Evolutionary conservation across 2,329 filamentous ascomycete genomes (phyloP), one percentile per base, ranked within the genome.

Genomic region (Penicillium verrucosum): DNA sequence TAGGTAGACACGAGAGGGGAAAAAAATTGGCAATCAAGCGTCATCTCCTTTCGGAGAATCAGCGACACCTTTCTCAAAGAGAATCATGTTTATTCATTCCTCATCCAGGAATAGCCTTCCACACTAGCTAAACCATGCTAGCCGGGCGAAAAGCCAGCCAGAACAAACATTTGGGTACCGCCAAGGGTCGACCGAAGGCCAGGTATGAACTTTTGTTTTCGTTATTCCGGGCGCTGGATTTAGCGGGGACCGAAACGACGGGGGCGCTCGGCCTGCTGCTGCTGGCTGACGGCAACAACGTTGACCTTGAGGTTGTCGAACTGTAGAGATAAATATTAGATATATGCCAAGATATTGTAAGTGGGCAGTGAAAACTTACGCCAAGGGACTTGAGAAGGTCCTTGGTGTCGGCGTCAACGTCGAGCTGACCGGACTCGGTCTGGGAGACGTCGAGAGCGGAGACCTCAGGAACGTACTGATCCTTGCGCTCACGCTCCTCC

Each of bases 401-500:
- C 89, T 97, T 97, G 79, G 94, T 99, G 84, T 99, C 94, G 79
- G 85, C 81, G 78, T 99, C 94, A 75, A 96, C 89, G 73, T 97
- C 93, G 73, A 99, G 86, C 80, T 92, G 88, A 75, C 94, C 94
- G 76, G 82, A 89, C 84, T 97, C 94, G 78, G 85, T 86, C 85
- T 96, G 91, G 76, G 89, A 87, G 84, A 97, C 96, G 86, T 99
- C 94, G 78, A 99, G 89, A 76, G 94, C 94, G 61, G 95, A 99
- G 72, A 99, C 85, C 83, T 99, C 94, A 76, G 94, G 94, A 68
- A 99, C 94, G 85, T 97, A 99, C 85, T 99, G 94, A 85, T 99
- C 94, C 90, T 99, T 99, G 80, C 94, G 89, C 85, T 99, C 94
- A 86, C 94, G 91, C 89, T 99, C 94, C 85, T 99, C 94, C 85